phyloP scores from a whole-genome alignment of 2,329 filamentous ascomycete genomes.

The Thelonectria blattea region DNA sequence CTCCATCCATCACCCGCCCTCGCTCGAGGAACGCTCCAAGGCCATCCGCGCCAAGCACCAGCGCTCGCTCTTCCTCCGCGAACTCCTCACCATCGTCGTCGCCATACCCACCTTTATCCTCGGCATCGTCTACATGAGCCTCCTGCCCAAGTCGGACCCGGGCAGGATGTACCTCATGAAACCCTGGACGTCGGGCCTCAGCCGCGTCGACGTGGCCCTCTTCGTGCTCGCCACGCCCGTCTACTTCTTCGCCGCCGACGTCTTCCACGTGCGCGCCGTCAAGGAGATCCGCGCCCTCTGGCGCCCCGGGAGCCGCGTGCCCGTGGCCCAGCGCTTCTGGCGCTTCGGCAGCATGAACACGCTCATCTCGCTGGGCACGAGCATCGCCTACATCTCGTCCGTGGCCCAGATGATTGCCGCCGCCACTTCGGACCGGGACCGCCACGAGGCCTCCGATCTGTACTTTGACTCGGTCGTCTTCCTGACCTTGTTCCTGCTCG shows the following conservation, averaged over 20 bases:
- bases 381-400: conserved; percentile 85
- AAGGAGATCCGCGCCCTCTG: conserved; percentile 82
- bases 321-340: conserved; percentile 78
- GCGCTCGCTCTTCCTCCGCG: conserved; percentile 70
- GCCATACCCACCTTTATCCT: conserved; percentile 86
- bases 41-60: conserved; percentile 75
- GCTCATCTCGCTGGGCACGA: conserved; percentile 86
- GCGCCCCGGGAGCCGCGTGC: conserved; percentile 75
- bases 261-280: conserved; percentile 80
- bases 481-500: conserved; percentile 83
- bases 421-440: conserved; percentile 49
- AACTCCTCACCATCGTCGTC: conserved; percentile 70
- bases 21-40: conserved; percentile 80
- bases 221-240: conserved; percentile 84
- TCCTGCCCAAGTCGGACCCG: conserved; percentile 66
- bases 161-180: conserved; percentile 71
- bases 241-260: conserved; percentile 84
- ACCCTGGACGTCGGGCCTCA: conserved; percentile 74
- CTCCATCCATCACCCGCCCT: conserved; percentile 79
- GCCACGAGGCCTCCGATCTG: conserved; percentile 48
- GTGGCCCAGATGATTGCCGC: conserved; percentile 75
- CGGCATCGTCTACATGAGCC: conserved; percentile 89
- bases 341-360: conserved; percentile 98
- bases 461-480: conserved; percentile 97
- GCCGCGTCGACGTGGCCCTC: conserved; percentile 77